phyloP scores from a whole-genome alignment of 2,329 filamentous ascomycete genomes.

The Colletotrichum sp. region DNA sequence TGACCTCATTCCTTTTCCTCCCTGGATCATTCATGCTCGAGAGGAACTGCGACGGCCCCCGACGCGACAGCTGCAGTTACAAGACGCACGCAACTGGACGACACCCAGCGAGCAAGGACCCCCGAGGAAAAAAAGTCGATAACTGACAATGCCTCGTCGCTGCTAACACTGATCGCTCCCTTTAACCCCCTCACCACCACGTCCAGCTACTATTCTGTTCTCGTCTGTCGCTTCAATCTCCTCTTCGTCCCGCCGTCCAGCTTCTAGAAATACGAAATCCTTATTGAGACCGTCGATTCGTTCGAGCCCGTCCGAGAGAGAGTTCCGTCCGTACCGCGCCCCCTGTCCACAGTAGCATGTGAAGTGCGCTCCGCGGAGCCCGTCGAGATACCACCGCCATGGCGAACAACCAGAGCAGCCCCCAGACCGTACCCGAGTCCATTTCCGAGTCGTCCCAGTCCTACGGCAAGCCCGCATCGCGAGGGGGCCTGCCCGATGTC shows the following conservation, averaged over 20 bases:
- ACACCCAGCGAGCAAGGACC: not conserved
- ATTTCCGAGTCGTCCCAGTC: slow-evolving; percentile 18
- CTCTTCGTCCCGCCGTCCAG: not conserved
- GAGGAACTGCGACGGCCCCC: not conserved
- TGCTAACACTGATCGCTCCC: not conserved
- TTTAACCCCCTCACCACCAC: not conserved
- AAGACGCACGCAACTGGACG: not conserved
- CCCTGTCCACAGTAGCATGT: not conserved
- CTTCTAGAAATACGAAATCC: not conserved
- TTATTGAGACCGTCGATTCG: not conserved
- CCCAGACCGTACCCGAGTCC: slow-evolving; percentile 7
- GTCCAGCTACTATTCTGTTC: not conserved
- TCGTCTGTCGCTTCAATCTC: not conserved
- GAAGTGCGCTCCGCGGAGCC: slow-evolving; percentile 9
- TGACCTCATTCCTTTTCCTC: not conserved
- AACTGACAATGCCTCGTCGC: slow-evolving; percentile 15
- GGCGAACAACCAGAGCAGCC: not conserved
- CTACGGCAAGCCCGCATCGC: slow-evolving; percentile 14
- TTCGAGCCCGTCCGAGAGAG: not conserved
- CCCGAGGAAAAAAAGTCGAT: not conserved
- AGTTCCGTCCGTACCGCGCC: not conserved
- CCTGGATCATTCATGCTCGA: not conserved
- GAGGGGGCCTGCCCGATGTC: not conserved
- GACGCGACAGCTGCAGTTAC: not conserved
- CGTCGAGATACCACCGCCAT: not conserved